These are phyloP conservation scores for Peniophora sp. DNA, from an alignment of 1,284 basidiomycete genomes.

Conservation along the genomic window DNA sequence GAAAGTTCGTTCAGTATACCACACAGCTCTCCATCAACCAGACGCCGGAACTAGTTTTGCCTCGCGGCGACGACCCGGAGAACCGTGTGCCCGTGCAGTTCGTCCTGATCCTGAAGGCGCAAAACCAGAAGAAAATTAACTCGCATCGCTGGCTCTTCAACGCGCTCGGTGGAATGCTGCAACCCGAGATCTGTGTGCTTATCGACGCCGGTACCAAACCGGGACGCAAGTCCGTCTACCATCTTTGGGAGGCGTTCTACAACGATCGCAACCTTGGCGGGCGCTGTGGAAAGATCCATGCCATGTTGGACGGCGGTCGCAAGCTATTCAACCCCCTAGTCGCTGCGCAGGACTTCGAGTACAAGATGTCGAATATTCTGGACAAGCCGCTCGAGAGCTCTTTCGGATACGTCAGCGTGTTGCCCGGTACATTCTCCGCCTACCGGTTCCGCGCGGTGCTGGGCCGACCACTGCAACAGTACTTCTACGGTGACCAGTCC, in stretches of 20 bases:
- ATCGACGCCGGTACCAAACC: conserved; percentile 96
- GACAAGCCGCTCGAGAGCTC: conserved; percentile 92
- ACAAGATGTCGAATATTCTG: conserved; percentile 95
- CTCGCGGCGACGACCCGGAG: conserved; percentile 80
- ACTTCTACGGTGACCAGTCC: conserved; percentile 97
- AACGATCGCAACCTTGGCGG: conserved; percentile 72
- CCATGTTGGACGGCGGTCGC: conserved; percentile 88
- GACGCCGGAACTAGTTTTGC: conserved; percentile 84
- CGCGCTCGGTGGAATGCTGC: conserved; percentile 79
- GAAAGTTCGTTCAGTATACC: conserved; percentile 52
- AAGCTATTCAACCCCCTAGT: conserved; percentile 92
- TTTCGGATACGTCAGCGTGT: conserved; percentile 92
- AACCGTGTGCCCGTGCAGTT: conserved; percentile 95
- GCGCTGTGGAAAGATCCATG: conserved; percentile 88
- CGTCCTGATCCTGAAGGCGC: conserved; percentile 91
- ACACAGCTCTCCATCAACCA: conserved; percentile 89
- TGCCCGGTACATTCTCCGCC: conserved; percentile 95
- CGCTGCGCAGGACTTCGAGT: conserved; percentile 97
- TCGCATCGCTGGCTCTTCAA: conserved; percentile 98
- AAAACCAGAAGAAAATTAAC: conserved; percentile 98
- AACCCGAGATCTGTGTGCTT: conserved; percentile 88
- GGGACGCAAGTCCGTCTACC: conserved; percentile 94
- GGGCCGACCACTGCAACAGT: conserved; percentile 90
- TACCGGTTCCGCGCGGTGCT: conserved; percentile 90
- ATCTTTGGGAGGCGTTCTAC: conserved; percentile 92